Percentiles rank a stretch among this genome's conserved stretches.
phyloP scores from a whole-genome alignment of 345 rosid species.

The Noccaea caerulescens region DNA sequence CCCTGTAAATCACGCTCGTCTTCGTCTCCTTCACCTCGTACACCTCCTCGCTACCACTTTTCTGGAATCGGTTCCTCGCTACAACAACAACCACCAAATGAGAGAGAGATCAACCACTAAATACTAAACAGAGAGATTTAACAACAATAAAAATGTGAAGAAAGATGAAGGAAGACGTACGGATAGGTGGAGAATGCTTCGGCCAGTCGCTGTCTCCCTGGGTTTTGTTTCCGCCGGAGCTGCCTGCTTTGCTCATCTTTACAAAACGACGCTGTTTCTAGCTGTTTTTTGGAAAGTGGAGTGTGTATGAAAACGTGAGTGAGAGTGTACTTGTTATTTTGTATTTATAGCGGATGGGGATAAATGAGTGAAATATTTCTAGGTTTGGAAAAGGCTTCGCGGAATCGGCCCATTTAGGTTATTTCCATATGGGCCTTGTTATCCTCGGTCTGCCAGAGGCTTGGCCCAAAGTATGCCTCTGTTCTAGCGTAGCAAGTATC shows the following conservation, averaged over 20 bases:
- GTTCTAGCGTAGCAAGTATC: conserved; percentile 53
- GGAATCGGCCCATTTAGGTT: not conserved
- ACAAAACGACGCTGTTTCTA: not conserved
- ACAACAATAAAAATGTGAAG: not conserved
- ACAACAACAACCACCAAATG: not conserved
- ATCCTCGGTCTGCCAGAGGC: conserved; percentile 64
- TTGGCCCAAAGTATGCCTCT: conserved; percentile 74
- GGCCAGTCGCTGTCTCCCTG: no score
- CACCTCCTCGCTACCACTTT: not conserved
- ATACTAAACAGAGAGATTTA: not conserved
- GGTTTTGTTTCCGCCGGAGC: not conserved
- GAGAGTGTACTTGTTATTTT: not conserved
- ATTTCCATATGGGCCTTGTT: not conserved
- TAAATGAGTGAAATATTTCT: not conserved
- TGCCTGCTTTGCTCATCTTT: conserved; percentile 15
- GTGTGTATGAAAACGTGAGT: not conserved
- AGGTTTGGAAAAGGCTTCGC: not conserved
- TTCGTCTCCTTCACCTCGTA: conserved; percentile 22
- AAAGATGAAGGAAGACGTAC: conserved; percentile 17
- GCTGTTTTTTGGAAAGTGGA: conserved; percentile 1
- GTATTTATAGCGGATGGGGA: not conserved
- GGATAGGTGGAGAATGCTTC: not conserved
- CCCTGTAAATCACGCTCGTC: not conserved
- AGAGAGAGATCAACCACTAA: not conserved
- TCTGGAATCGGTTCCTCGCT: conserved; percentile 27